These are phyloP conservation scores for Cadophora sp. DNA, from an alignment of 2,329 filamentous ascomycete species.

Conservation along the genomic window DNA sequence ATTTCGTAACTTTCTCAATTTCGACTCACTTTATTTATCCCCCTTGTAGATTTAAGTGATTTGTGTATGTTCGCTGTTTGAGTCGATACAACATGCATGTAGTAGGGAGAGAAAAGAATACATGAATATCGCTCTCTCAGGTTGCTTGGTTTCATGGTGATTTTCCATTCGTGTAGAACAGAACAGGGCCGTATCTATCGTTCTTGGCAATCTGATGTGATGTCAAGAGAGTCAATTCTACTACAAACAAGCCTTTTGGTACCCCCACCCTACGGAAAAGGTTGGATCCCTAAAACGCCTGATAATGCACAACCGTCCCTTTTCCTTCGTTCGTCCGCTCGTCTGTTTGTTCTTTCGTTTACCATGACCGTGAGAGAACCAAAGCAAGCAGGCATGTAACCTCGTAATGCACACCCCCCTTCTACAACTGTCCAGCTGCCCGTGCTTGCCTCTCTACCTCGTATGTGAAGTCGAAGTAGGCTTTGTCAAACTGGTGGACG, in stretches of 20 bases:
- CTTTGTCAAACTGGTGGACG: slow-evolving; percentile 98
- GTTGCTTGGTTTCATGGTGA: not conserved
- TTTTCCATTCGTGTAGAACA: slow-evolving; percentile 15
- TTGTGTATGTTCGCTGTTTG: too few species aligned
- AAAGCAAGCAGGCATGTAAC: slow-evolving; percentile 1
- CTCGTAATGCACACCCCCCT: not conserved
- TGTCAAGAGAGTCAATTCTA: slow-evolving; percentile 18
- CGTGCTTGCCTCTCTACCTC: slow-evolving; percentile 88
- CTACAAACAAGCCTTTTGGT: slow-evolving; percentile 24
- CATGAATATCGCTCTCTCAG: too few species aligned
- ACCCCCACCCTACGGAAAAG: slow-evolving; percentile 8
- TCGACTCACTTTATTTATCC: too few species aligned
- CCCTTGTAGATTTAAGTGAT: too few species aligned
- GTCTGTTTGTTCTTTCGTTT: not conserved
- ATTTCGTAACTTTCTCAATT: too few species aligned
- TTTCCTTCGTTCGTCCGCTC: not conserved
- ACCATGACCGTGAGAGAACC: not conserved
- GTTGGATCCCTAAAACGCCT: slow-evolving; percentile 22
- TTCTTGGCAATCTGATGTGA: not conserved
- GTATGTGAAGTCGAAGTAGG: slow-evolving; percentile 98
- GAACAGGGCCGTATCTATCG: not conserved
- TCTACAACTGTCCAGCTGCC: slow-evolving; percentile 40
- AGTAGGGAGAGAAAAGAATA: too few species aligned
- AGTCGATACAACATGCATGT: too few species aligned
- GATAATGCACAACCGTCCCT: slow-evolving; percentile 20